Percentiles rank a stretch among this genome's conserved stretches.
phyloP scores from a whole-genome alignment of 2,329 filamentous ascomycete genomes.

The Cladosporium halotolerans region DNA sequence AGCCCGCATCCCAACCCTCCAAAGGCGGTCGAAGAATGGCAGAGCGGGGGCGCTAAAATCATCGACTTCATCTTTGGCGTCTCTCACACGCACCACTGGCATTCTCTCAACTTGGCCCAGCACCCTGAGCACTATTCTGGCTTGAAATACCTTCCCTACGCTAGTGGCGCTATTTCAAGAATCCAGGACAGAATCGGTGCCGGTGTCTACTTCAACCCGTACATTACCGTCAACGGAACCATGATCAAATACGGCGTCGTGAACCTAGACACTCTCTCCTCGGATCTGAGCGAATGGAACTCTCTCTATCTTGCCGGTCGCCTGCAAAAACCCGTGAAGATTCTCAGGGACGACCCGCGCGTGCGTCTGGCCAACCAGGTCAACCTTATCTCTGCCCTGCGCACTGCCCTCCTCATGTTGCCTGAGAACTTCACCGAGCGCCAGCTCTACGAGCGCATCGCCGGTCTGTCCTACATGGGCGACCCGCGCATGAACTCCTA shows the following conservation, averaged over 20 bases:
- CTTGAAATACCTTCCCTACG: conserved; percentile 61
- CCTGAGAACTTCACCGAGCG: conserved; percentile 79
- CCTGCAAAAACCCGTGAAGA: conserved; percentile 96
- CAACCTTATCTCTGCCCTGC: conserved; percentile 85
- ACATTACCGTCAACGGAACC: conserved; percentile 87
- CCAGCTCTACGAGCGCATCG: conserved; percentile 83
- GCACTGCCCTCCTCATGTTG: conserved; percentile 80
- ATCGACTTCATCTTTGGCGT: conserved; percentile 98
- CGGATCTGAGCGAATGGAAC: conserved; percentile 84
- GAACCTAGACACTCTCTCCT: conserved; percentile 81
- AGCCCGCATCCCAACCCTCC: conserved; percentile 78
- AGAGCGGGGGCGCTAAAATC: conserved; percentile 87
- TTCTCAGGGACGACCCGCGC: conserved; percentile 84
- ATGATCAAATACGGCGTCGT: conserved; percentile 98
- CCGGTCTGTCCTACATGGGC: conserved; percentile 86
- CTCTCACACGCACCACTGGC: conserved; percentile 92
- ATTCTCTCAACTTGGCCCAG: conserved; percentile 82
- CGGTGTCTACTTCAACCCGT: conserved; percentile 96
- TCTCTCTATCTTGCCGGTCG: conserved; percentile 94
- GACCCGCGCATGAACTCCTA: conserved; percentile 78
- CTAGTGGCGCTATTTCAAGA: conserved; percentile 75
- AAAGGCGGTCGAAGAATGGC: conserved; percentile 71
- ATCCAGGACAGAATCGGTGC: conserved; percentile 86
- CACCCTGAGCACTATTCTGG: conserved; percentile 90
- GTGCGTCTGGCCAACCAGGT: conserved; percentile 93